Base-by-base conservation (phyloP, 2,329 filamentous ascomycete species). In the Falciphora oryzae region DNA sequence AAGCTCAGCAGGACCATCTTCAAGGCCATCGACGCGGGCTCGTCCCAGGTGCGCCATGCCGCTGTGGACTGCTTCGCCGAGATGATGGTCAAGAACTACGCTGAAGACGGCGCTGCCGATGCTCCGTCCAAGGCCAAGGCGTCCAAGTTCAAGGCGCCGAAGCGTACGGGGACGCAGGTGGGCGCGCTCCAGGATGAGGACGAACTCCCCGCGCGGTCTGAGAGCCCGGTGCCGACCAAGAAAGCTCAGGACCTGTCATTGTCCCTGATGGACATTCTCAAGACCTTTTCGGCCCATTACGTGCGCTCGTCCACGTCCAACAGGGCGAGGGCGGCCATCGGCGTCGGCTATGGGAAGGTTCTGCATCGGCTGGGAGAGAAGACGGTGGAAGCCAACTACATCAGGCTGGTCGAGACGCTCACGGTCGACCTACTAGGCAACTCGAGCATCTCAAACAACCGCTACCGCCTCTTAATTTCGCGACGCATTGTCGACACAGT, bases 21-120 rank as follows among this genome's bases (percentile, higher is more conserved):
- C 84, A 98, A 96, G 76, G 85, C 89, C 0, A 89, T 96, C 66
- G 95, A 99, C 70, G 93, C 89, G 50, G 77, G 87, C 1, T 90
- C 89, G 61, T 78, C 88, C 0, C 83, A 88, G 32, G 92, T 96
- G 63, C 86, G 95, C 66, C 91, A 94, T 75, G 91, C 93, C 2
- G 92, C 92, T 4, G 93, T 93, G 8, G 91, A 92, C 64, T 94
- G 91, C 73, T 82, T 98, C 65, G 90, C 93, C 13, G 87, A 92
- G 66, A 86, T 88, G n/a, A 80, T 99, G 68, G 88, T 95, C 1
- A 93, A 94, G 75, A 88, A 87, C 63, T 91, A 94, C 74, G 89
- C 89, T 0, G 88, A 90, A 67, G 75, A 73, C 10, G 71, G 74
- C 22, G 73, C 87, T 57, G 63, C 13, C 38, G 67, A 16, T 10